Evolutionary conservation across 345 rosid species (phyloP).

Genomic region (Clausena lansium): DNA sequence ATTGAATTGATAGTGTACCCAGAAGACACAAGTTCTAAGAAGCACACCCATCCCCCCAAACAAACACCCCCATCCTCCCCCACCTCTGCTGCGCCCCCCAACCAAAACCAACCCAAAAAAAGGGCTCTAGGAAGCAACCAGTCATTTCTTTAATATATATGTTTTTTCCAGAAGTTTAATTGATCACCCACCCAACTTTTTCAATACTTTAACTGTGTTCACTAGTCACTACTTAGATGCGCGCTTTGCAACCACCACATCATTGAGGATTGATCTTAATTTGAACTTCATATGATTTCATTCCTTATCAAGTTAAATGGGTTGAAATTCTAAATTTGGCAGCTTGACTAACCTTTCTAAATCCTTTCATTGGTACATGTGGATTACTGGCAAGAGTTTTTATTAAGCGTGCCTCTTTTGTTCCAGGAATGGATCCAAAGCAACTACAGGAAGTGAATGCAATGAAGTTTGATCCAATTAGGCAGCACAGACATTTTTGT

Average conservation of each 20-base stretch:
- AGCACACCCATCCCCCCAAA: no score
- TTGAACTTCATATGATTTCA: background rate
- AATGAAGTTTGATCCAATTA: constrained; percentile 82
- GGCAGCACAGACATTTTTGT: constrained; percentile 93
- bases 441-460: constrained; percentile 31
- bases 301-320: background rate
- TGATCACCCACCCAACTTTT: background rate
- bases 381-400: background rate
- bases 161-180: no score
- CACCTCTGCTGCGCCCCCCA: no score
- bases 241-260: no score
- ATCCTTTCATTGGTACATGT: background rate
- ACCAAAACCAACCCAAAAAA: no score
- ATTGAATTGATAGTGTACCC: background rate
- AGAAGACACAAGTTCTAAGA: background rate
- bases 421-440: constrained; percentile 39
- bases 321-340: background rate
- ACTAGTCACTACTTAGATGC: no score
- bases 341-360: background rate
- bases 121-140: no score
- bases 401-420: constrained; percentile 5
- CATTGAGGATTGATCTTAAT: no score
- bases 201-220: background rate
- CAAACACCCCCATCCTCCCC: no score
- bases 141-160: no score